phyloP scores from a whole-genome alignment of 2,329 filamentous ascomycete species.

The Epichloe typhina region DNA sequence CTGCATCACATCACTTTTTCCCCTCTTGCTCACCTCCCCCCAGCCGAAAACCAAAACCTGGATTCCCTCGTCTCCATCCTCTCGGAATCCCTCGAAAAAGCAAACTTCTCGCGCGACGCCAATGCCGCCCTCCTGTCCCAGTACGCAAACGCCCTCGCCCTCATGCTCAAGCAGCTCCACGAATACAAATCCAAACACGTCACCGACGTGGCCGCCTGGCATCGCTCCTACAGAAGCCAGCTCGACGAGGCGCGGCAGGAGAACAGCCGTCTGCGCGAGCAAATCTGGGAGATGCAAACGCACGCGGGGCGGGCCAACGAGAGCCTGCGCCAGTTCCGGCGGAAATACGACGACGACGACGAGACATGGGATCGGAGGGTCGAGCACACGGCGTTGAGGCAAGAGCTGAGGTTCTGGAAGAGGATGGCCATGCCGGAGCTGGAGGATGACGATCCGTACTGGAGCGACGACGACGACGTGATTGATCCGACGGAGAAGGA shows the following conservation, averaged over 20 bases:
- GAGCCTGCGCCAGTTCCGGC: slow-evolving; percentile 41
- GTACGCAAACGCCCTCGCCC: slow-evolving; percentile 42
- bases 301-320: slow-evolving; percentile 46
- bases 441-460: slow-evolving; percentile 45
- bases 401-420: slow-evolving; percentile 54
- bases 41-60: slow-evolving; percentile 46
- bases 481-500: slow-evolving; percentile 48
- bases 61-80: slow-evolving; percentile 49
- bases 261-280: slow-evolving; percentile 48
- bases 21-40: not conserved
- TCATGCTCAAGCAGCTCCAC: slow-evolving; percentile 51
- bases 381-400: slow-evolving; percentile 36
- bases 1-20: not conserved
- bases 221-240: slow-evolving; percentile 51
- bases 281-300: slow-evolving; percentile 54
- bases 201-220: slow-evolving; percentile 48
- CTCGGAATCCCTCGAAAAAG: slow-evolving; percentile 47
- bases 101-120: slow-evolving; percentile 45
- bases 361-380: slow-evolving; percentile 39
- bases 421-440: slow-evolving; percentile 50
- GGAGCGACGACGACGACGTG: slow-evolving; percentile 53
- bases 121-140: slow-evolving; percentile 45
- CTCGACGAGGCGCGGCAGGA: slow-evolving; percentile 52
- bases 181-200: slow-evolving; percentile 52
- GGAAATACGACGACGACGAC: slow-evolving; percentile 42